Evolutionary conservation across 495 filamentous ascomycete species (phyloP).

Genomic region (Penicillium steckii): DNA sequence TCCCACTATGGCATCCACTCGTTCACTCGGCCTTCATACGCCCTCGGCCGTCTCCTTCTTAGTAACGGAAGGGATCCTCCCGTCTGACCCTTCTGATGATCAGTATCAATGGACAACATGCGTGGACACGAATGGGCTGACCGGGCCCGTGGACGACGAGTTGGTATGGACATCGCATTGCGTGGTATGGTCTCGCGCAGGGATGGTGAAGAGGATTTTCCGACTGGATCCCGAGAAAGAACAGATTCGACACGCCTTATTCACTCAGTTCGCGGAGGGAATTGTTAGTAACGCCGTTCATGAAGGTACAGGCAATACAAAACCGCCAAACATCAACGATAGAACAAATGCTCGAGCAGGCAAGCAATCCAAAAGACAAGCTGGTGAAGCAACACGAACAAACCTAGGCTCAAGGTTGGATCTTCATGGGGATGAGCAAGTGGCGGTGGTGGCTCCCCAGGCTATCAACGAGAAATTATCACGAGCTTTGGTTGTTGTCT

Average conservation of each 20-base stretch:
- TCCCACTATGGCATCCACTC: constrained; percentile 76
- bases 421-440: constrained; percentile 18
- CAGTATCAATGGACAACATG: constrained; percentile 70
- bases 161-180: constrained; percentile 77
- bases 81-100: constrained; percentile 60
- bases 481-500: constrained; percentile 81
- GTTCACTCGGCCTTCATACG: constrained; percentile 83
- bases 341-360: constrained; percentile 12
- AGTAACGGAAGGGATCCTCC: constrained; percentile 75
- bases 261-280: constrained; percentile 73
- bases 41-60: constrained; percentile 81
- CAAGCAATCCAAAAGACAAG: constrained; percentile 17
- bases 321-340: not conserved
- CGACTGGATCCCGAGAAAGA: constrained; percentile 85
- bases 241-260: constrained; percentile 74
- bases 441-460: constrained; percentile 15
- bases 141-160: constrained; percentile 67
- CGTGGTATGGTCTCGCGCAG: constrained; percentile 89
- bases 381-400: constrained; percentile 11
- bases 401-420: constrained; percentile 23
- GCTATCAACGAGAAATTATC: constrained; percentile 27
- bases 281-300: constrained; percentile 21
- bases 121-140: constrained; percentile 40
- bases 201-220: constrained; percentile 82
- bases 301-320: not conserved